phyloP scores from a whole-genome alignment of 2,329 filamentous ascomycete species.

The Penicillium decumbens region DNA sequence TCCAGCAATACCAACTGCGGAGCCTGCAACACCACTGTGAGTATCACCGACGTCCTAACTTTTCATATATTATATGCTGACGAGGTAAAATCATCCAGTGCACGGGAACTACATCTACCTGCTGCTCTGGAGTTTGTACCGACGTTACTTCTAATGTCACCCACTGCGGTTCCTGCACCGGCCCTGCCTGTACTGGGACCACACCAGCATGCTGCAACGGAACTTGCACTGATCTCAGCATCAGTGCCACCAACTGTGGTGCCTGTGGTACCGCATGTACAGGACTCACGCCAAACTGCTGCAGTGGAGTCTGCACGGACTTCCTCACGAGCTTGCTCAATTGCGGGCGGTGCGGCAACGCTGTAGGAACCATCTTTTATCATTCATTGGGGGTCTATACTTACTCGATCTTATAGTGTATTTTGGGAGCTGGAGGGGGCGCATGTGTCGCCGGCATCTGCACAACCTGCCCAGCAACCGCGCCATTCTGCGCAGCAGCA shows the following conservation, averaged over 20 bases:
- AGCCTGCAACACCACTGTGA: constrained; percentile 1
- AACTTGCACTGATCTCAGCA: constrained; percentile 10
- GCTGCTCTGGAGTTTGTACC: constrained; percentile 13
- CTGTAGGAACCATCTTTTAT: constrained; percentile 1
- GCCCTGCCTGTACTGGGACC: not conserved
- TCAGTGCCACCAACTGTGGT: constrained; percentile 11
- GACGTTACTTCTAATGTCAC: constrained; percentile 6
- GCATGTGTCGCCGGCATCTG: constrained; percentile 12
- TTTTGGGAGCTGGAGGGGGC: constrained; percentile 11
- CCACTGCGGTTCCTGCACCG: constrained; percentile 3
- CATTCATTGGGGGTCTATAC: not conserved
- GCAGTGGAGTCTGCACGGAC: constrained; percentile 8
- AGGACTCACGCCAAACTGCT: constrained; percentile 9
- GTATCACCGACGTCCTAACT: not conserved
- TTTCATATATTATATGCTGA: no score
- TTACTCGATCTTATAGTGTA: constrained; percentile 9
- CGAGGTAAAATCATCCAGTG: constrained; percentile 1
- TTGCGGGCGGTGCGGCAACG: constrained; percentile 10
- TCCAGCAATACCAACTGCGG: constrained; percentile 7
- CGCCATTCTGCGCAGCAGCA: constrained; percentile 11
- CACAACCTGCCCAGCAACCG: constrained; percentile 3
- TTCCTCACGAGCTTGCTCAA: constrained; percentile 1
- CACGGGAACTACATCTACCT: constrained; percentile 4
- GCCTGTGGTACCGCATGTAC: constrained; percentile 8
- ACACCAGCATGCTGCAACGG: not conserved